Base-by-base conservation (phyloP, 176 grass and related monocot genomes). In the Aegilops sharonensis region DNA sequence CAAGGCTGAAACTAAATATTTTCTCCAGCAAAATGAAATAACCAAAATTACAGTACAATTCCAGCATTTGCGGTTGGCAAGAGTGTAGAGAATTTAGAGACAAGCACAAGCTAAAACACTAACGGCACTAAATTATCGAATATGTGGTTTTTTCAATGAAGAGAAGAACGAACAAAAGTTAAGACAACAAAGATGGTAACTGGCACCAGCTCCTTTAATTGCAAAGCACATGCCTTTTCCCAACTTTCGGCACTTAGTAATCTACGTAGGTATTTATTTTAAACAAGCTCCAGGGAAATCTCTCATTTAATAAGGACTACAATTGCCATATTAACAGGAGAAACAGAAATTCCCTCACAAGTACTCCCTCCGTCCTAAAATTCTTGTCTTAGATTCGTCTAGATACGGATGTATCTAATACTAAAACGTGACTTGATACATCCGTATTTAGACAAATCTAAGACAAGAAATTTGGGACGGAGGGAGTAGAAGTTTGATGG, bases 1-100 rank as follows among this genome's bases (percentile, higher is more conserved):
- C 27, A 81, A 81, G n/a, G 63, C 20, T 66, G 17, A 47, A 69
- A 75, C 64, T 77, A 92, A 89, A 79, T 61, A 17, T 56, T 54
- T 63, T 47, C 8, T 75, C 29, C 62, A 25, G 17, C 3, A 59
- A 32, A 70, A 86, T 87, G 21, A 75, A 69, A 15, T 68, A 56
- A 20, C 17, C 76, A 85, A 76, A 5, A 14, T 45, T 78, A 11
- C 62, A 77, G 12, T 50, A 82, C 47, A 69, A 29, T 52, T 79
- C 11, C 13, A 68, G 11, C 50, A 7, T 84, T 60, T 6, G n/a
- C 36, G 64, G 25, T 57, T 66, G 65, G 68, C 30, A 56, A 42
- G 11, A 24, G 62, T 65, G 23, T 14, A 71, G 8, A 32, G 24
- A 20, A 88, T 48, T 77, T 81, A 56, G 13, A 56, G 64, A 14